phyloP scores from a whole-genome alignment of 2,329 filamentous ascomycete genomes.

The Aspergillus luchuensis region DNA sequence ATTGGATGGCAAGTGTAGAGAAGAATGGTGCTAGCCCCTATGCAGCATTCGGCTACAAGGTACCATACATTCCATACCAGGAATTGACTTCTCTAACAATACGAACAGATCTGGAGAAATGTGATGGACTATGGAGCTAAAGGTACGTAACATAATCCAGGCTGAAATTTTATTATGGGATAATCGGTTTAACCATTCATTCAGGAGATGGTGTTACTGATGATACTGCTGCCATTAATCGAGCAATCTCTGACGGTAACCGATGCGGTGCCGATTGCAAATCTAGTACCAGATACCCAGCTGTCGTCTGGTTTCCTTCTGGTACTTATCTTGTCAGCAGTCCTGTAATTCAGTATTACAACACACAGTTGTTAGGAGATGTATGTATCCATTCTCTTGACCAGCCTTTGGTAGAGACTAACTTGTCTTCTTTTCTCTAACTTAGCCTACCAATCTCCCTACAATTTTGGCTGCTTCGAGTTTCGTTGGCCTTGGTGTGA shows the following conservation, averaged over 20 bases:
- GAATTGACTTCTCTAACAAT: no score
- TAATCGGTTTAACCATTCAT: no score
- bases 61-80: no score
- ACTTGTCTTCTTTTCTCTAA: no score
- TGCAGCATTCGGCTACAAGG: no score
- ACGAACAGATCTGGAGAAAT: no score
- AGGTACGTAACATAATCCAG: no score
- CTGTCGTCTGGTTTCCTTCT: constrained; percentile 79
- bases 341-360: constrained; percentile 27
- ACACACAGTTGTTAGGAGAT: constrained; percentile 26
- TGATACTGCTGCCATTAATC: constrained; percentile 79
- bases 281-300: constrained; percentile 71
- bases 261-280: constrained; percentile 76
- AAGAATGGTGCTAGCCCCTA: no score
- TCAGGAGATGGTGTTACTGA: constrained; percentile 38
- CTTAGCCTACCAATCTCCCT: not conserved
- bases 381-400: constrained; percentile 7
- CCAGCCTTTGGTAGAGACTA: not conserved
- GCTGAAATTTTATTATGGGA: no score
- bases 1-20: no score
- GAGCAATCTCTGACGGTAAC: constrained; percentile 68
- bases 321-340: constrained; percentile 28
- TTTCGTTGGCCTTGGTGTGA: constrained; percentile 26
- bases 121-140: no score
- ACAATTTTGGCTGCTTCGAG: constrained; percentile 26